These are phyloP conservation scores for Ballota nigra DNA, from an alignment of 257 asterid species.

Conservation along the genomic window DNA sequence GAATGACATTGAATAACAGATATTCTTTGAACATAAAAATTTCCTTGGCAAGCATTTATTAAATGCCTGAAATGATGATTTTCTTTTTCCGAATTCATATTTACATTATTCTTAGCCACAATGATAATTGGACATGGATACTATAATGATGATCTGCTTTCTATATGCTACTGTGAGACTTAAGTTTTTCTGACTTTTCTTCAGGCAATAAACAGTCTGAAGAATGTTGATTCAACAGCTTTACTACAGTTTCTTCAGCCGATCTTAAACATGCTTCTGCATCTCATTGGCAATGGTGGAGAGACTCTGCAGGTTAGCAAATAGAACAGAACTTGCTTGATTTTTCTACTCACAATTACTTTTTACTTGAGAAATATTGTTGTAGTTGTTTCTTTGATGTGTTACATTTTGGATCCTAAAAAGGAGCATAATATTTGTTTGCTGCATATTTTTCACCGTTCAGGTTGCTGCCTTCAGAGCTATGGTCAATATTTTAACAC, in stretches of 20 bases:
- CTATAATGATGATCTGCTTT: conserved; percentile 22
- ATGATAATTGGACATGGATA: neutral
- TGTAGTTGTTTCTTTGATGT: conserved; percentile 8
- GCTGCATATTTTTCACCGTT: conserved; percentile 29
- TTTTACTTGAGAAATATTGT: conserved; percentile 20
- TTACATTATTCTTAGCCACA: conserved; percentile 3
- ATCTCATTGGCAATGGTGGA: conserved; percentile 98
- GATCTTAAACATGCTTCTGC: conserved; percentile 97
- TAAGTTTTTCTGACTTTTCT: conserved; percentile 22
- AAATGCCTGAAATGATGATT: conserved; percentile 18
- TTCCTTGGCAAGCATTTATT: neutral
- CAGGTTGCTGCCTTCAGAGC: conserved; percentile 99
- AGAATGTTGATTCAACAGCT: conserved; percentile 98
- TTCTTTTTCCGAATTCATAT: conserved; percentile 7
- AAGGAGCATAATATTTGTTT: conserved; percentile 19
- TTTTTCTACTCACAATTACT: neutral
- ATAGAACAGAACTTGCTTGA: conserved; percentile 4
- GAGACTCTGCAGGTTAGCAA: conserved; percentile 89
- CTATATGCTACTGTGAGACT: conserved; percentile 16
- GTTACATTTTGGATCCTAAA: conserved; percentile 4
- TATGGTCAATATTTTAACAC: conserved; percentile 96
- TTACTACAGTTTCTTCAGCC: conserved; percentile 99
- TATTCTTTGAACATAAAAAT: neutral
- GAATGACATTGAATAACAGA: conserved; percentile 10
- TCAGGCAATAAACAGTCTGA: conserved; percentile 98